Evolutionary conservation across 306 rosid genomes (phyloP).

Genomic region (Trifolium subterraneum): DNA sequence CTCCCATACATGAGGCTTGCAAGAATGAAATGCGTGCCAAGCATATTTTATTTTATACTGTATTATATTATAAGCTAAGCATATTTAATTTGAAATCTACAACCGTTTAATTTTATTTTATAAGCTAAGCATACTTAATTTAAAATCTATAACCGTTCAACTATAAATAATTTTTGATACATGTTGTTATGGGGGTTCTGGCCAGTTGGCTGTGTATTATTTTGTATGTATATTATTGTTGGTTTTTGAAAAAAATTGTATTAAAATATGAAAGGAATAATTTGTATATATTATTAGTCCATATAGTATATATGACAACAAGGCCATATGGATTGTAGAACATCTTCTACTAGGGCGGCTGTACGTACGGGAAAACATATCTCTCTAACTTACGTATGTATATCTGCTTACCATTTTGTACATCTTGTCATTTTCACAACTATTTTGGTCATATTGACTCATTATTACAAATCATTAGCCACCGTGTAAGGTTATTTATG

Average conservation of each 20-base stretch:
- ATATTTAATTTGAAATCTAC: too few species aligned
- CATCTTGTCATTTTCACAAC: neutral
- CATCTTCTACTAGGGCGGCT: slow-evolving; percentile 9
- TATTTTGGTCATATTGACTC: slow-evolving; percentile 13
- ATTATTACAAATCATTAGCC: neutral
- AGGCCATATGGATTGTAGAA: neutral
- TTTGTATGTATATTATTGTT: neutral
- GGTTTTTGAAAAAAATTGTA: too few species aligned
- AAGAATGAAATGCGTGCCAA: too few species aligned
- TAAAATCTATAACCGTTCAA: too few species aligned
- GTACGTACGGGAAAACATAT: neutral
- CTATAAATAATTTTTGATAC: too few species aligned
- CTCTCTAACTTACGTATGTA: neutral
- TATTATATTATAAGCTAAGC: too few species aligned
- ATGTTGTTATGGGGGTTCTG: too few species aligned
- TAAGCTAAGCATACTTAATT: too few species aligned
- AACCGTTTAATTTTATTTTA: too few species aligned
- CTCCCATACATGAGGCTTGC: too few species aligned
- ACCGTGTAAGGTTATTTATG: neutral
- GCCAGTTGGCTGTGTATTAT: neutral
- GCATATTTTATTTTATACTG: too few species aligned
- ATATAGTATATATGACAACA: neutral
- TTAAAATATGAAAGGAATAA: neutral
- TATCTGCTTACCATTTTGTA: neutral
- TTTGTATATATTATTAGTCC: neutral